Conservation (phyloP, 176 grass and related monocot species). For the Musa schizocarpa region DNA sequence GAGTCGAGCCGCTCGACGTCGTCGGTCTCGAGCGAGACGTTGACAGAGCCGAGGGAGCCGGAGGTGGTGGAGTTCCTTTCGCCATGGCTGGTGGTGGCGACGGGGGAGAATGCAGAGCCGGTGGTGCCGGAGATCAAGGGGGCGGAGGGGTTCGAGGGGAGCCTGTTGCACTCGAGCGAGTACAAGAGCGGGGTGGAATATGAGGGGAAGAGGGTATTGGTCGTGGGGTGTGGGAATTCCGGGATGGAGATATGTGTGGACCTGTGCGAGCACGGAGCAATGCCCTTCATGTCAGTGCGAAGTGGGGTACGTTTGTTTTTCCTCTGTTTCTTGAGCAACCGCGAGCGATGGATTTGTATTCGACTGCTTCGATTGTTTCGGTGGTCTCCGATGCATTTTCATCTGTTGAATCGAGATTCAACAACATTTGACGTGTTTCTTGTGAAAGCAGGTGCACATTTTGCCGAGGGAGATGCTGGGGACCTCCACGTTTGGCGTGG, state of each 20-base stretch:
- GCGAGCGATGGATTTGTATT: too few relatives aligned
- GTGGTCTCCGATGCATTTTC: too few relatives aligned
- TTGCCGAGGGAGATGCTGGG: conserved; percentile 85
- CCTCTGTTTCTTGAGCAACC: too few relatives aligned
- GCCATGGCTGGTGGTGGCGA: conserved; percentile 82
- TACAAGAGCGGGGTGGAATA: conserved; percentile 66
- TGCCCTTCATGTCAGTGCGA: conserved; percentile 85
- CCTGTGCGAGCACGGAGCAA: conserved; percentile 64
- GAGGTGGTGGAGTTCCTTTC: conserved; percentile 43
- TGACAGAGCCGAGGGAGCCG: background rate
- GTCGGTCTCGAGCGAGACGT: background rate
- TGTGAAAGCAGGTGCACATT: conserved; percentile 55
- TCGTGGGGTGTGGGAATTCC: conserved; percentile 88
- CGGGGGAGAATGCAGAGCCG: conserved; percentile 83
- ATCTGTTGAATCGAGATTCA: too few relatives aligned
- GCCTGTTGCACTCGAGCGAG: conserved; percentile 66
- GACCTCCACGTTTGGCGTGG: conserved; percentile 54
- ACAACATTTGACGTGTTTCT: too few relatives aligned
- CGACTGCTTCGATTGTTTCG: too few relatives aligned
- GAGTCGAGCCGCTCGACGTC: background rate
- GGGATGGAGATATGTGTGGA: conserved; percentile 98
- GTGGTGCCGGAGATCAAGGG: conserved; percentile 65
- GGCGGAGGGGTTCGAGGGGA: conserved; percentile 54
- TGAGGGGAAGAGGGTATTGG: conserved; percentile 63
- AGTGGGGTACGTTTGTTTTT: conserved; percentile 43